Evolutionary conservation across 1,284 basidiomycete species (phyloP), one percentile per base, ranked within the genome.

Genomic region (Cryptococcus floricola): DNA sequence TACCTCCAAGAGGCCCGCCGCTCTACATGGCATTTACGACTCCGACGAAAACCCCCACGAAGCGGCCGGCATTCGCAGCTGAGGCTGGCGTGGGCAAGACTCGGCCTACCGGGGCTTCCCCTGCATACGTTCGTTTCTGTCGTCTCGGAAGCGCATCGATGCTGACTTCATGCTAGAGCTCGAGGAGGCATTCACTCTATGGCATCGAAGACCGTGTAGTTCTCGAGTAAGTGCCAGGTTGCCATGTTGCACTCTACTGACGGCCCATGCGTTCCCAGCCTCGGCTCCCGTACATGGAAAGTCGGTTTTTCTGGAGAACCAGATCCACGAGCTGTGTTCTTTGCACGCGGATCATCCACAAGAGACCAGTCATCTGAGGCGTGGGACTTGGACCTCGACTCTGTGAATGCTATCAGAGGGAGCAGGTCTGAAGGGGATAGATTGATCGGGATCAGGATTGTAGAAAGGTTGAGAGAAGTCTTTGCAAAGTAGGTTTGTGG

Each of bases 401-500:
- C 51, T 4, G 60, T 70, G 52, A 27, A 42, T 2, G 66, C 65
- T 4, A 58, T 62, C 9, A 39, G 52, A n/a, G 67, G 64, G 23
- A 63, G 64, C 57, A 77, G 85, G 57, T 81, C 82, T 25, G 89
- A 92, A 72, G 85, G 88, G 68, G 84, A 88, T 54, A 81, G 81
- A 58, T 66, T 88, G 57, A 79, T 91, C 28, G 85, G 87, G 58
- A 81, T 85, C 39, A 81, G 83, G 48, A 73, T 95, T 43, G 85
- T 89, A 71, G 79, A 78, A 50, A 82, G 83, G 55, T 71, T 95
- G 57, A 79, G 91, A 64, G 81, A 84, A 27, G 87, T 91, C 4
- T 96, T 91, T 73, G 87, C 89, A 68, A 83, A 89, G 92, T 94
- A 76, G 77, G 89, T 80, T 5, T 25, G 19, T n/a, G 14, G 5